These are phyloP conservation scores for Lizonia empirigonia DNA, from an alignment of 2,329 filamentous ascomycete genomes.

Conservation along the genomic window DNA sequence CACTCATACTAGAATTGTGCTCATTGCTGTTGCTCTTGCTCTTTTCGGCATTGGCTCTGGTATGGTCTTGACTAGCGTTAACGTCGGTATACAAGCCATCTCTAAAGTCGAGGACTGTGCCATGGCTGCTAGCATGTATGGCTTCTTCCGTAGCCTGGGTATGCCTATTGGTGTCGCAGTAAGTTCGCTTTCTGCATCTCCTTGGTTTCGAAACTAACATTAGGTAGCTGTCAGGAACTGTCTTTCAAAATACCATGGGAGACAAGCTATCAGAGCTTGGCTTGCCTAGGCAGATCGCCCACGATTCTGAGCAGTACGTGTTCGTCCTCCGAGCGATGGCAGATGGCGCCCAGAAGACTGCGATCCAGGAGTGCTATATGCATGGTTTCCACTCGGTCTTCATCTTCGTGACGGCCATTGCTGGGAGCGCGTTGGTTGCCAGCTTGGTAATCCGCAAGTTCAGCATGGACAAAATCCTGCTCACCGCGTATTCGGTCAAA, in stretches of 20 bases:
- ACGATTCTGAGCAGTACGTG: constrained; percentile 38
- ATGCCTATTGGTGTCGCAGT: constrained; percentile 53
- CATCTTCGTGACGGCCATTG: constrained; percentile 28
- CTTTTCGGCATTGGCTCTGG: constrained; percentile 52
- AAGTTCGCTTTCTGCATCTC: not conserved
- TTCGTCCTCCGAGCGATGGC: constrained; percentile 29
- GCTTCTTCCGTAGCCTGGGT: constrained; percentile 50
- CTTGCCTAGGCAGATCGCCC: constrained; percentile 31
- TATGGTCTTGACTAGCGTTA: constrained; percentile 49
- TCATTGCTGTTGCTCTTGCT: constrained; percentile 48
- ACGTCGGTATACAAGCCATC: constrained; percentile 49
- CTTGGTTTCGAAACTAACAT: constrained; percentile 1
- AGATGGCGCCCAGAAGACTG: constrained; percentile 20
- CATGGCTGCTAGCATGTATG: constrained; percentile 48
- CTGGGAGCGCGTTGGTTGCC: constrained; percentile 30
- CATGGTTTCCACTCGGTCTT: constrained; percentile 36
- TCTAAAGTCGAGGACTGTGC: constrained; percentile 39
- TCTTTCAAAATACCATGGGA: constrained; percentile 52
- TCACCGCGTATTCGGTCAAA: constrained; percentile 28
- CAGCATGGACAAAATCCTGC: constrained; percentile 38
- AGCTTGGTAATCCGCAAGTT: constrained; percentile 39
- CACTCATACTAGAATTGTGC: constrained; percentile 37
- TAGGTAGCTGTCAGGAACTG: constrained; percentile 30
- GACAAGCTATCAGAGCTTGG: constrained; percentile 29
- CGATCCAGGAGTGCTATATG: constrained; percentile 33